Percentiles rank a stretch among this genome's conserved stretches.
These are phyloP conservation scores for Fraxinus ornus DNA, from an alignment of 305 asterid species.

Conservation along the genomic window DNA sequence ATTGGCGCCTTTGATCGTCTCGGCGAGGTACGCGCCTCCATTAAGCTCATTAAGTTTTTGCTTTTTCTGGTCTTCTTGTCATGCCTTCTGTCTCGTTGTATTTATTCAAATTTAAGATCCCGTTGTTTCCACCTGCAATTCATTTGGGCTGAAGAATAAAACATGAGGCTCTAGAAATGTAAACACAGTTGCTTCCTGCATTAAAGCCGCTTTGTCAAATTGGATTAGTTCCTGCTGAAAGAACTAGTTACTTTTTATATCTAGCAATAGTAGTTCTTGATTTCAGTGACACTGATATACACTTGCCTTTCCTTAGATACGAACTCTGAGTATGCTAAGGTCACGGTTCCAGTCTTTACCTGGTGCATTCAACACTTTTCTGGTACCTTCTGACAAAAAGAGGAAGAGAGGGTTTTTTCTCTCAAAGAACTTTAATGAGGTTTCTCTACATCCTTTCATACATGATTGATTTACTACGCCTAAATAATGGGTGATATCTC, in stretches of 20 bases:
- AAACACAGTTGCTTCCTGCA: background rate
- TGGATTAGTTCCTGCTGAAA: background rate
- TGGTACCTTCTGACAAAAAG: slow-evolving; percentile 78
- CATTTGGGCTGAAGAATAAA: slow-evolving; percentile 8
- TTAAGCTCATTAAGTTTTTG: slow-evolving; percentile 2
- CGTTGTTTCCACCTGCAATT: slow-evolving; percentile 7
- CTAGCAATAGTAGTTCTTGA: slow-evolving; percentile 12
- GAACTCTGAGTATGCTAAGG: slow-evolving; percentile 94
- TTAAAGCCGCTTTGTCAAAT: background rate
- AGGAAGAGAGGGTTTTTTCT: slow-evolving; percentile 72
- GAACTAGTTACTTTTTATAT: slow-evolving; percentile 1
- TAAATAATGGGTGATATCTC: background rate
- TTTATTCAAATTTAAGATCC: slow-evolving; percentile 7
- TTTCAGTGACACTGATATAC: slow-evolving; percentile 22
- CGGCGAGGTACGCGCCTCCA: slow-evolving; percentile 70
- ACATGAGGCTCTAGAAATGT: background rate
- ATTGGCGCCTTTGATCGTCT: slow-evolving; percentile 95
- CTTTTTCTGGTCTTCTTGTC: slow-evolving; percentile 7
- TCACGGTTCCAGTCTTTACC: slow-evolving; percentile 97
- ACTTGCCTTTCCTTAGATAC: slow-evolving; percentile 58
- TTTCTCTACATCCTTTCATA: slow-evolving; percentile 32
- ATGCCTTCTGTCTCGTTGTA: slow-evolving; percentile 15
- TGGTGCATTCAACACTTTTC: slow-evolving; percentile 85
- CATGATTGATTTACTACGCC: slow-evolving; percentile 26
- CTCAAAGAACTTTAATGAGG: slow-evolving; percentile 71